These are phyloP conservation scores for Citrus sinensis DNA, from an alignment of 345 rosid genomes.

Conservation along the genomic window DNA sequence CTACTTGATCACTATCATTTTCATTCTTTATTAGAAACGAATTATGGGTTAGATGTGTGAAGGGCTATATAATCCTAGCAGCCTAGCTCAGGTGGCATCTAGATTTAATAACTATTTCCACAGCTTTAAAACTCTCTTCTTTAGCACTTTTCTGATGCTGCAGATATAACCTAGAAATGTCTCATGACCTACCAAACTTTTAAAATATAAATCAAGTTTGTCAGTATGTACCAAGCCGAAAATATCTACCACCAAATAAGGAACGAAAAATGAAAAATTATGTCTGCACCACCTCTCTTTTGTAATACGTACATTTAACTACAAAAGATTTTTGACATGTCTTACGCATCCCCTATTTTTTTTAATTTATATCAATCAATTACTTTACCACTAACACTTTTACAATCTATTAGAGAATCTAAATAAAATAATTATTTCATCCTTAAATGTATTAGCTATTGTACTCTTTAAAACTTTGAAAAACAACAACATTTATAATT, in stretches of 20 bases:
- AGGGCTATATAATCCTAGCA: background rate
- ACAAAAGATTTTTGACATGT: too few relatives aligned
- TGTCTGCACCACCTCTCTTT: rapidly evolving
- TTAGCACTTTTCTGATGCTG: background rate
- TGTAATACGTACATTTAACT: too few relatives aligned
- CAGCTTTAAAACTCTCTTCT: background rate
- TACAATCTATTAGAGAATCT: too few relatives aligned
- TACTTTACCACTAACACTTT: too few relatives aligned
- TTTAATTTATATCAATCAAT: too few relatives aligned
- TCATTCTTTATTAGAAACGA: background rate
- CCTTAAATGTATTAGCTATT: too few relatives aligned
- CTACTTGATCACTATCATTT: background rate
- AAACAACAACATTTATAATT: too few relatives aligned
- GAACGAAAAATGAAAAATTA: background rate
- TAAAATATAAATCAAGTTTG: background rate
- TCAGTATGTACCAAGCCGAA: background rate
- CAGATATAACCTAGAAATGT: background rate
- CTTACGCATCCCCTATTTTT: rapidly evolving
- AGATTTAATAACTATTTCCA: background rate
- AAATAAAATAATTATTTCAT: too few relatives aligned
- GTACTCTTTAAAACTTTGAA: too few relatives aligned
- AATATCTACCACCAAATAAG: background rate
- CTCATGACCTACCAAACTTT: background rate
- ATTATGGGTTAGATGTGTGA: background rate
- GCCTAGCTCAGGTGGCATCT: background rate